Conservation (phyloP, 2,329 filamentous ascomycete species). For the Aspergillus fischeri region DNA sequence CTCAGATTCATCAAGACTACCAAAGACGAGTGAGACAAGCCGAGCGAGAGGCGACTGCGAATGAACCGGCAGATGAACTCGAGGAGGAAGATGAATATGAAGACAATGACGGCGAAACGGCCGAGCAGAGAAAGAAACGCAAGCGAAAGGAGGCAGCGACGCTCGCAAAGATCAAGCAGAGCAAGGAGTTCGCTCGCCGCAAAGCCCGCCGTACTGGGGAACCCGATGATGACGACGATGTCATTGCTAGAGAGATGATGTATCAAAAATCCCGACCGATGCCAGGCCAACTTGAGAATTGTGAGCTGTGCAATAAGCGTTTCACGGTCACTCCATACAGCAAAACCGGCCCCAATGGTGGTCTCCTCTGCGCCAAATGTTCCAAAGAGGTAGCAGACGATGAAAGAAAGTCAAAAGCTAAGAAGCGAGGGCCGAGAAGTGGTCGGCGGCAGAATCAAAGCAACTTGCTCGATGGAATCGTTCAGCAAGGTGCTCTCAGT, state of each 20-base stretch:
- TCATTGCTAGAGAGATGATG: constrained; percentile 49
- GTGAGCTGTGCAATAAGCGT: constrained; percentile 75
- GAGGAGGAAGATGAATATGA: constrained; percentile 30
- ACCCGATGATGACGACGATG: constrained; percentile 45
- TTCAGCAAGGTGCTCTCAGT: constrained; percentile 39
- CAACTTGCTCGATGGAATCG: constrained; percentile 72
- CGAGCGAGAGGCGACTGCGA: constrained; percentile 34
- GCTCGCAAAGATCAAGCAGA: constrained; percentile 45
- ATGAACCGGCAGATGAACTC: constrained; percentile 24
- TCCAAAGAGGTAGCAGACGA: constrained; percentile 69
- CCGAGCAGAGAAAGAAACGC: constrained; percentile 50
- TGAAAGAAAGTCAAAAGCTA: constrained; percentile 53
- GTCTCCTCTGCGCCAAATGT: constrained; percentile 78
- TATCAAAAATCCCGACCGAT: constrained; percentile 55
- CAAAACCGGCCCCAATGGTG: constrained; percentile 74
- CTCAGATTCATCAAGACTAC: constrained; percentile 59
- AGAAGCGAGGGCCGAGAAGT: constrained; percentile 53
- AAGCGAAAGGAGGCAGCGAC: constrained; percentile 51
- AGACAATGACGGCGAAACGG: constrained; percentile 38
- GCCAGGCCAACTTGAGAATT: constrained; percentile 87
- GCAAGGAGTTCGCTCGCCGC: constrained; percentile 48
- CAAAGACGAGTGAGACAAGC: constrained; percentile 50
- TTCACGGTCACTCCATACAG: constrained; percentile 93
- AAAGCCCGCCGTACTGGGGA: constrained; percentile 41
- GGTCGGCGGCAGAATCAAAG: constrained; percentile 75